Base-by-base conservation (phyloP, 495 filamentous ascomycete species). In the Pyrenula aspistea region DNA sequence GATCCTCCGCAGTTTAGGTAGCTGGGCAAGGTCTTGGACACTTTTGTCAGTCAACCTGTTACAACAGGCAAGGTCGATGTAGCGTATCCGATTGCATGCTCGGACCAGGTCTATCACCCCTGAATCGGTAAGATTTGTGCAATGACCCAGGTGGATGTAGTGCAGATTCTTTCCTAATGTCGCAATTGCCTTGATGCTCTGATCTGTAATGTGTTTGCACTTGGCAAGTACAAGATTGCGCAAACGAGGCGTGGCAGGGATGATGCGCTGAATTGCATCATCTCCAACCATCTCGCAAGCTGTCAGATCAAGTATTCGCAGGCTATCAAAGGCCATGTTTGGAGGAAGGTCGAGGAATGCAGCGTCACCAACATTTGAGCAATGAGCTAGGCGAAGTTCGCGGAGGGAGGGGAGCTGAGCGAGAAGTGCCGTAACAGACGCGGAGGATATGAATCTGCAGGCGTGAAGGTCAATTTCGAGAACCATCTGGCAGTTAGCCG, bases 51-150 rank as follows among this genome's bases (percentile, higher is more conserved):
- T 96, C 53, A 99, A 76, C 58, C 85, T 83, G n/a, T 77, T 78
- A 69, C 94, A 99, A 73, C 94, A 97, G 11, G 94, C 94, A 53
- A 99, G 71, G 65, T 99, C 94, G 56, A 99, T 97, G 63, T 99
- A 99, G 53, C 94, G 78, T 60, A 99, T 96, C 25, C 94, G 81
- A 70, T 91, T 96, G 75, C 94, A 99, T 48, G 71, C 71, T 58
- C 85, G 84, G 42, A 95, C 90, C 8, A 99, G 76, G 48, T 84
- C 82, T 53, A 84, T 84, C 8, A 99, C 89, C 4, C 88, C 89
- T 11, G 77, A 67, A 71, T 99, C 94, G 0, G 91, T 96, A 62
- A 99, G 90, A 48, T 90, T 80, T 15, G 80, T 79, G 67, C 94
- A 99, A 66, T 99, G 94, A 1, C 94, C 94, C 2, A 99, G 76